Evolutionary conservation across 2,329 filamentous ascomycete species (phyloP).

Genomic region (Aspergillus quadricinctus): DNA sequence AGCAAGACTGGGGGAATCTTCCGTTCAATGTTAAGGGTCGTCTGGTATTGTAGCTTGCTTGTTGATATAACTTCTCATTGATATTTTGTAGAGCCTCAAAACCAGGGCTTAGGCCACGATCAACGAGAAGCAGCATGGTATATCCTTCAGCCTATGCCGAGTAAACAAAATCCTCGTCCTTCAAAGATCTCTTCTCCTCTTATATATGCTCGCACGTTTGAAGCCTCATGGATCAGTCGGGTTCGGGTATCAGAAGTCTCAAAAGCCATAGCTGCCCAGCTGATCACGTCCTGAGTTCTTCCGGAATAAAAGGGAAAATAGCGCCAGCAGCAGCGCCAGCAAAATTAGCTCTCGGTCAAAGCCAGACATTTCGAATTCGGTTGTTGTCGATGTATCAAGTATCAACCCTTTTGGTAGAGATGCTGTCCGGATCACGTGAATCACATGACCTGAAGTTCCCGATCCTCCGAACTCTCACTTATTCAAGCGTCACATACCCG

Average conservation of each 20-base stretch:
- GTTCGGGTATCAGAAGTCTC: neutral
- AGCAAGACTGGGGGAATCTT: neutral
- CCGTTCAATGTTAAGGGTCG: neutral
- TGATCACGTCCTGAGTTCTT: neutral
- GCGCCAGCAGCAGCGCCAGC: neutral
- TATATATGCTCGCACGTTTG: neutral
- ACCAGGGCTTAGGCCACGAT: neutral
- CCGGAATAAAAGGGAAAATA: neutral
- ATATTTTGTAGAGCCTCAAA: neutral
- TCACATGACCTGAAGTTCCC: constrained; percentile 26
- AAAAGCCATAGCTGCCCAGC: neutral
- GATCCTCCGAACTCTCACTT: constrained; percentile 32
- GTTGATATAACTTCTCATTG: neutral
- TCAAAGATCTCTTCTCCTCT: neutral
- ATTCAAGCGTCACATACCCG: constrained; percentile 29
- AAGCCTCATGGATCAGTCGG: neutral
- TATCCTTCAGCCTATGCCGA: neutral
- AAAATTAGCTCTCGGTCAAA: neutral
- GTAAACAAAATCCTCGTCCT: neutral
- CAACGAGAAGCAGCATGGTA: neutral
- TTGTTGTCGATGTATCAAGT: neutral
- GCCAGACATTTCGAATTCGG: neutral
- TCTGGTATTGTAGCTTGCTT: neutral
- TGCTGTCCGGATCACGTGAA: neutral
- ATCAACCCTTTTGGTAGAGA: neutral